A percentile compares a stretch with the other conserved stretches of the same genome.
phyloP scores from a whole-genome alignment of 768 basidiomycete genomes.

The Crassisporium funariophilum region DNA sequence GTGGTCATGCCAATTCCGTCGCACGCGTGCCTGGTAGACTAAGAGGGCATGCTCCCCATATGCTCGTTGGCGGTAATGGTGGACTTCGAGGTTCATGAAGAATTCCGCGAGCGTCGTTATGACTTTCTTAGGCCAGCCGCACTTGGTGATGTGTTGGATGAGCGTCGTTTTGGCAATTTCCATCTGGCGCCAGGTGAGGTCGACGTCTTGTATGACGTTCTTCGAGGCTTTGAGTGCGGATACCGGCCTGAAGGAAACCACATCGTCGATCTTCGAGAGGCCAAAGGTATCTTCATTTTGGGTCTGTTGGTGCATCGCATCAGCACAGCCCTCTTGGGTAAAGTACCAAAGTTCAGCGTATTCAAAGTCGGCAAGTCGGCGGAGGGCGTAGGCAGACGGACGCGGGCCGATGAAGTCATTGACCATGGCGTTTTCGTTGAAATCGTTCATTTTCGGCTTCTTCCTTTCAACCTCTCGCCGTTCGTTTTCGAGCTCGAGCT shows the following conservation, averaged over 20 bases:
- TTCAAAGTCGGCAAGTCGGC: constrained; percentile 4
- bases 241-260: constrained; percentile 6
- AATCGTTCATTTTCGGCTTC: not conserved
- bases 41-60: constrained; percentile 8
- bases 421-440: not conserved
- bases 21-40: constrained; percentile 9
- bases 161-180: constrained; percentile 12
- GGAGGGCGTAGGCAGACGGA: constrained; percentile 12
- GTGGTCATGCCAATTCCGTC: constrained; percentile 13
- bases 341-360: constrained; percentile 14
- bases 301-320: not conserved
- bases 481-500: not conserved
- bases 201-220: constrained; percentile 5
- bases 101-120: constrained; percentile 8
- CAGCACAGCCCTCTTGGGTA: not conserved
- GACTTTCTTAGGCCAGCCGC: constrained; percentile 7
- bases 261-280: constrained; percentile 7
- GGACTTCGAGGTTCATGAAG: constrained; percentile 14
- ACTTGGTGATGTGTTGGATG: not conserved
- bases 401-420: constrained; percentile 1
- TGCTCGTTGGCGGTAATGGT: constrained; percentile 1
- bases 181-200: constrained; percentile 22
- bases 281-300: constrained; percentile 13
- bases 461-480: not conserved
- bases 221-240: constrained; percentile 18